These are phyloP conservation scores for Bipolaris cookei DNA, from an alignment of 2,329 filamentous ascomycete genomes.

Conservation along the genomic window DNA sequence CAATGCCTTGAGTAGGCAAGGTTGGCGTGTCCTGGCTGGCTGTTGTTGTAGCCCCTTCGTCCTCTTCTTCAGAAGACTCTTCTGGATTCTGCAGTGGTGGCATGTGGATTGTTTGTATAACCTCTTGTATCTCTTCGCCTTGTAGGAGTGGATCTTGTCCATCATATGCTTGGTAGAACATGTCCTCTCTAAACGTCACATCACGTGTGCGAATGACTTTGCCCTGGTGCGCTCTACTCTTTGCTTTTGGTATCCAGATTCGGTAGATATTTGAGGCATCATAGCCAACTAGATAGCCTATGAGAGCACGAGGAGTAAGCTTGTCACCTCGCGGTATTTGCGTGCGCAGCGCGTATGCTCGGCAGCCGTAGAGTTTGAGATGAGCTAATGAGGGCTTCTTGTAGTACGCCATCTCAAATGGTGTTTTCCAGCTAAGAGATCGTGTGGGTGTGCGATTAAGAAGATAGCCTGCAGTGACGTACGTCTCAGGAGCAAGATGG, in stretches of 20 bases:
- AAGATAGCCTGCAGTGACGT: slow-evolving; percentile 18
- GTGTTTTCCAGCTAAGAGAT: slow-evolving; percentile 23
- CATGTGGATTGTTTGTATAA: slow-evolving; percentile 1
- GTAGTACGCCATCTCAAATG: slow-evolving; percentile 16
- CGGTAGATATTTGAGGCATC: slow-evolving; percentile 24
- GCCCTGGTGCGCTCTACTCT: not conserved
- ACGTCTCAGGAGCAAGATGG: slow-evolving; percentile 13
- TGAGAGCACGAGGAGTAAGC: slow-evolving; percentile 15
- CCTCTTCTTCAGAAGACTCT: slow-evolving; percentile 2
- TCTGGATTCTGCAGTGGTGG: not conserved
- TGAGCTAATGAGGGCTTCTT: slow-evolving; percentile 20
- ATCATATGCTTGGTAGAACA: not conserved
- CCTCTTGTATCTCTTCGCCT: not conserved
- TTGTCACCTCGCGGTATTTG: slow-evolving; percentile 16
- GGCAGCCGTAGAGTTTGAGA: slow-evolving; percentile 14
- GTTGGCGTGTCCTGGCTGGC: not conserved
- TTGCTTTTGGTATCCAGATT: slow-evolving; percentile 10
- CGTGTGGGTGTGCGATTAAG: slow-evolving; percentile 20
- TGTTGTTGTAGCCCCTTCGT: not conserved
- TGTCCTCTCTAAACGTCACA: not conserved
- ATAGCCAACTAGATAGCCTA: slow-evolving; percentile 27
- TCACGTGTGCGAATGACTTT: not conserved
- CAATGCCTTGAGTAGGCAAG: not conserved
- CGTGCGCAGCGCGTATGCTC: slow-evolving; percentile 15
- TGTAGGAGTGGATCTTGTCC: not conserved